These are phyloP conservation scores for Solanum arcanum DNA, from an alignment of 257 asterid species.

Conservation along the genomic window DNA sequence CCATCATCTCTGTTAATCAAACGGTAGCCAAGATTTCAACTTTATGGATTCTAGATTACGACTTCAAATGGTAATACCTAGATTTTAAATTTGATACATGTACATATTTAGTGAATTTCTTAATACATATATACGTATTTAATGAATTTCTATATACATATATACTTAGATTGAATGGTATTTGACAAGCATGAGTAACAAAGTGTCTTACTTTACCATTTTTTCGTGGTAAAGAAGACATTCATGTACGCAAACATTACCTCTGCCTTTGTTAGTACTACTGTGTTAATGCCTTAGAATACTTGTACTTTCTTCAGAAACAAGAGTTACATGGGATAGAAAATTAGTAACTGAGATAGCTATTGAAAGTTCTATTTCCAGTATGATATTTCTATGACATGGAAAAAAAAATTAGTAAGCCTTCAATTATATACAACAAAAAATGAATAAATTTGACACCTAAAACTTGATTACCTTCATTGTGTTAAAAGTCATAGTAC, in stretches of 20 bases:
- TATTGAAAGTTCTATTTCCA: neutral
- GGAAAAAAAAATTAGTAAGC: no score
- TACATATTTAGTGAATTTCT: neutral
- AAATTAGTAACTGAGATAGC: neutral
- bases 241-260: neutral
- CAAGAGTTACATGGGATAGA: neutral
- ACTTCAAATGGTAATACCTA: neutral
- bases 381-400: neutral
- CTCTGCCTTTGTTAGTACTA: neutral
- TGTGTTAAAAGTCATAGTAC: constrained; percentile 8
- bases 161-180: no score
- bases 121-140: neutral
- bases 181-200: neutral
- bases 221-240: neutral
- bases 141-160: neutral
- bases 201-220: neutral
- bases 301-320: neutral
- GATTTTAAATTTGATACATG: neutral
- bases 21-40: neutral
- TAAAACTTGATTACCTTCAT: neutral
- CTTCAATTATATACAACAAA: constrained; percentile 7
- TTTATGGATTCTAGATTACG: neutral
- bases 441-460: constrained; percentile 14
- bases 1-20: neutral
- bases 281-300: neutral